Evolutionary conservation across 108 stramenopile species (phyloP).

Genomic region (Schizochytrium sp.): DNA sequence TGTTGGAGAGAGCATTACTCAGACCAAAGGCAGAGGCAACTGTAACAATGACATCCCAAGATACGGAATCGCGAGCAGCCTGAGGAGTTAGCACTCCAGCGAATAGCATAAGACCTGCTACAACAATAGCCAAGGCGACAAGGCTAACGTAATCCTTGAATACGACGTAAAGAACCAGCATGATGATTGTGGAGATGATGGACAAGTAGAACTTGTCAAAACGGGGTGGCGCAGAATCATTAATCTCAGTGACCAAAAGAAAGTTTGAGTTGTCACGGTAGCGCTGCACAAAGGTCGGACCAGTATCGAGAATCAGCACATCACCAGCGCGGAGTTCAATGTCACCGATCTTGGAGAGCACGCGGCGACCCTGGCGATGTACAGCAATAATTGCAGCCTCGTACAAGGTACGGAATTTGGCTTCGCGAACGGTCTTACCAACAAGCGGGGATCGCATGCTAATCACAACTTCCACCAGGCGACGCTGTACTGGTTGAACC

Average conservation of each 20-base stretch:
- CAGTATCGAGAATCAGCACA: slow-evolving; percentile 39
- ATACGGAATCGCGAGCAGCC: slow-evolving; percentile 38
- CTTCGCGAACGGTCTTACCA: slow-evolving; percentile 52
- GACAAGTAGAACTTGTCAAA: slow-evolving; percentile 52
- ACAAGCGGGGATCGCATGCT: slow-evolving; percentile 31
- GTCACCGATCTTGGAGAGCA: slow-evolving; percentile 57
- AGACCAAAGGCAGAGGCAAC: slow-evolving; percentile 58
- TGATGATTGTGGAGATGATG: slow-evolving; percentile 7
- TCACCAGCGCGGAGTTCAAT: slow-evolving; percentile 46
- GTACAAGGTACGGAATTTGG: slow-evolving; percentile 38
- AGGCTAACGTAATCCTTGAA: not conserved
- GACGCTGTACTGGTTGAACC: slow-evolving; percentile 28
- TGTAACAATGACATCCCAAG: slow-evolving; percentile 53
- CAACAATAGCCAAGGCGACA: not conserved
- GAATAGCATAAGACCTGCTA: slow-evolving; percentile 9
- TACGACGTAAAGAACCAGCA: slow-evolving; percentile 28
- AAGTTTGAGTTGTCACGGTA: slow-evolving; percentile 54
- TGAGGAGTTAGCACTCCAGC: not conserved
- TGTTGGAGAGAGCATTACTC: slow-evolving; percentile 22
- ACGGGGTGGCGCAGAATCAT: slow-evolving; percentile 28
- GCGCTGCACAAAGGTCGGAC: slow-evolving; percentile 18
- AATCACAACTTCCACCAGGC: slow-evolving; percentile 45
- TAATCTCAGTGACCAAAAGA: slow-evolving; percentile 36
- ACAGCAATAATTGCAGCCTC: slow-evolving; percentile 52
- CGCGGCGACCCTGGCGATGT: slow-evolving; percentile 37